These are phyloP conservation scores for Rhizopogon vulgaris DNA, from an alignment of 768 basidiomycete species.

Conservation along the genomic window DNA sequence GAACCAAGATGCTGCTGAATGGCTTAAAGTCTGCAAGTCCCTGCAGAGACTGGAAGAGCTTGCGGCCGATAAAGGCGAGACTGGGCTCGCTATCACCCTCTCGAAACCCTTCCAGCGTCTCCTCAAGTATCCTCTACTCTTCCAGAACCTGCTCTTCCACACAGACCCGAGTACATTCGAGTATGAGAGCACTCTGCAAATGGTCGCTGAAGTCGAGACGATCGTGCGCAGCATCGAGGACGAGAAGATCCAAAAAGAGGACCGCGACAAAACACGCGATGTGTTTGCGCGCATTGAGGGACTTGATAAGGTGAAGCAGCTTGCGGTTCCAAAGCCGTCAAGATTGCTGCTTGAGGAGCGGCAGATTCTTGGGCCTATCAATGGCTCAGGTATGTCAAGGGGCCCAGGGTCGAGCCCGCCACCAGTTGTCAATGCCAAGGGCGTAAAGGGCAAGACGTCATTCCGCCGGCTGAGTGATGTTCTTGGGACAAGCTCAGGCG, in stretches of 20 bases:
- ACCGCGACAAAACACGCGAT: conserved; percentile 91
- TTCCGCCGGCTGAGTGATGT: conserved; percentile 89
- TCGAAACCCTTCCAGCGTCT: conserved; percentile 97
- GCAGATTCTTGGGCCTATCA: conserved; percentile 30
- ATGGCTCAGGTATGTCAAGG: conserved; percentile 13
- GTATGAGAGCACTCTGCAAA: conserved; percentile 91
- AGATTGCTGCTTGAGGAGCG: conserved; percentile 84
- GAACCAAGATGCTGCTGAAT: conserved; percentile 74
- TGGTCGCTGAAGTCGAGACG: conserved; percentile 95
- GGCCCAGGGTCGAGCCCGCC: conserved; percentile 29
- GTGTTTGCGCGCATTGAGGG: conserved; percentile 96
- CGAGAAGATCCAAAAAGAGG: conserved; percentile 95
- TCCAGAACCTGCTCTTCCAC: conserved; percentile 95
- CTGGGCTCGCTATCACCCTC: conserved; percentile 88
- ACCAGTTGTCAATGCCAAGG: conserved; percentile 37
- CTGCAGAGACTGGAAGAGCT: conserved; percentile 73
- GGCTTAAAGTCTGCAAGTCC: conserved; percentile 70
- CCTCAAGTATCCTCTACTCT: conserved; percentile 93
- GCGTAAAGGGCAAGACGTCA: conserved; percentile 75
- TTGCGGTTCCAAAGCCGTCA: conserved; percentile 87
- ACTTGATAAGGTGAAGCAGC: conserved; percentile 86
- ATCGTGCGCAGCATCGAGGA: conserved; percentile 97
- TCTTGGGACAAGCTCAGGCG: conserved; percentile 50
- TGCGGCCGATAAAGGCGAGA: conserved; percentile 85
- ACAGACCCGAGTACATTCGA: conserved; percentile 97